Conservation (phyloP, 768 basidiomycete species). For the Panus rudis region DNA sequence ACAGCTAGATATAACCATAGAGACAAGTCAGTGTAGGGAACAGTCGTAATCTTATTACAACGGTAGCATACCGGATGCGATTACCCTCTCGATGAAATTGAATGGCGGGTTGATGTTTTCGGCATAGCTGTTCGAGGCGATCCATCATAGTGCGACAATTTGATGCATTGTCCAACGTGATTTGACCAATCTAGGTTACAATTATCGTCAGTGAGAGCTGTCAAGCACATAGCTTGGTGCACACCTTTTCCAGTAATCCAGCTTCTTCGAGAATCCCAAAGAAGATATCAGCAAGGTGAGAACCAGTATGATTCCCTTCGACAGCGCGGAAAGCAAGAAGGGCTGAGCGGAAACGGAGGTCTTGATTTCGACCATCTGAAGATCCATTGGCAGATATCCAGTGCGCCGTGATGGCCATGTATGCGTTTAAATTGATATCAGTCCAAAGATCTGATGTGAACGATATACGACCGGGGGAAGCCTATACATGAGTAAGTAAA, state of each 20-base stretch:
- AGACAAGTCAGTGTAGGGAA: neutral
- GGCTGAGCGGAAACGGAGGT: constrained; percentile 23
- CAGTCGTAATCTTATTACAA: no score
- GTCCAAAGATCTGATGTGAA: constrained; percentile 18
- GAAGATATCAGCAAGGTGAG: constrained; percentile 30
- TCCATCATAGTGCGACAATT: constrained; percentile 21
- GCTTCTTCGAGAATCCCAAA: constrained; percentile 14
- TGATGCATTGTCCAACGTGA: constrained; percentile 24
- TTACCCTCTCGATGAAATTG: constrained; percentile 14
- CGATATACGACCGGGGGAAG: neutral
- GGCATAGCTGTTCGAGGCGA: constrained; percentile 7
- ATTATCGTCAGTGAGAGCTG: constrained; percentile 19
- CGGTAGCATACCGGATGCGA: constrained; percentile 11
- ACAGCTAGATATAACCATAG: constrained; percentile 6
- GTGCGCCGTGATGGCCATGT: constrained; percentile 37
- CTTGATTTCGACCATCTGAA: neutral
- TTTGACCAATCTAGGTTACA: constrained; percentile 29
- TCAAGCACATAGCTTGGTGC: constrained; percentile 10
- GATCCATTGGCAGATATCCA: constrained; percentile 28
- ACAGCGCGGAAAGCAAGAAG: constrained; percentile 31
- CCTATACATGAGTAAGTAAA: no score
- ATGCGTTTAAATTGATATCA: constrained; percentile 27
- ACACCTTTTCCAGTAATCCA: constrained; percentile 20
- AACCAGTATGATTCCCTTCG: constrained; percentile 31
- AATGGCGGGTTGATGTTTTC: constrained; percentile 4